phyloP scores from a whole-genome alignment of 805 yeast species.

The Saccharomycopsis microspora region DNA sequence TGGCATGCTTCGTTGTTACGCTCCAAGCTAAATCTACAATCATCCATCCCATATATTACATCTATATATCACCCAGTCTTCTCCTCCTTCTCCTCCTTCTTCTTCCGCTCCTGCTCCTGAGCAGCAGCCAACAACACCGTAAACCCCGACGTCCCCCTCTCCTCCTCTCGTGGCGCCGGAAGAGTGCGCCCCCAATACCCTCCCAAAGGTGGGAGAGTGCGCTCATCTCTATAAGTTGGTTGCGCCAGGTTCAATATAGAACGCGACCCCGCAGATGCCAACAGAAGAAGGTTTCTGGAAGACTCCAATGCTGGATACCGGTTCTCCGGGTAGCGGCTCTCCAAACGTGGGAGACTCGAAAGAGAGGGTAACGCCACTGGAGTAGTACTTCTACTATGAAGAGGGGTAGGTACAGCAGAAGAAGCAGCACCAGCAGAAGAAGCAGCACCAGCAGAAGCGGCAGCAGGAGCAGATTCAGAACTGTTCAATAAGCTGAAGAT shows the following conservation, averaged over 20 bases:
- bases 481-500: slow-evolving; percentile 12
- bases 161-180: not conserved
- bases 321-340: not conserved
- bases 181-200: not conserved
- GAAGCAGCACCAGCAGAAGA: too few relatives aligned
- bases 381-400: not conserved
- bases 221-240: too few relatives aligned
- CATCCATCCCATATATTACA: too few relatives aligned
- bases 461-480: not conserved
- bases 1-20: too few relatives aligned
- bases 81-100: too few relatives aligned
- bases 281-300: slow-evolving; percentile 1
- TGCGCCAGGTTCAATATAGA: slow-evolving; percentile 2
- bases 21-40: too few relatives aligned
- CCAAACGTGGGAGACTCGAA: not conserved
- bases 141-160: not conserved
- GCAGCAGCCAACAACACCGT: too few relatives aligned
- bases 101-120: too few relatives aligned
- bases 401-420: too few relatives aligned
- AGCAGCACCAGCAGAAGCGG: not conserved
- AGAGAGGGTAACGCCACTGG: slow-evolving; percentile 10
- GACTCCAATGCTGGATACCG: not conserved
- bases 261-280: slow-evolving; percentile 1
- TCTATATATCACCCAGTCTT: too few relatives aligned
- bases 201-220: not conserved